These are phyloP conservation scores for Capsella bursapastoris DNA, from an alignment of 345 rosid genomes.

Conservation along the genomic window DNA sequence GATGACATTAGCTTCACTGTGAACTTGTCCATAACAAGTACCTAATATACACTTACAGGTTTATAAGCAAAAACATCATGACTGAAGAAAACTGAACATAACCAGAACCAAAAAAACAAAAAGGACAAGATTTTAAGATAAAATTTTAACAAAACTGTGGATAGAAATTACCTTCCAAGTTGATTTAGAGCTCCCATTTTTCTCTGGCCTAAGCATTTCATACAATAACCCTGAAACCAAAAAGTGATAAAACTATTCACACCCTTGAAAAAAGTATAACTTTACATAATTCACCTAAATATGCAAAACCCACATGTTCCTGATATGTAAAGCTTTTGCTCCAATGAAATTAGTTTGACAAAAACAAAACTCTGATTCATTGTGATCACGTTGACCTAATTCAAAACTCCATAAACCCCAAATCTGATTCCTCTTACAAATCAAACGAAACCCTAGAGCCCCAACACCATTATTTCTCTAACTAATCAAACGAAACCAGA, in stretches of 20 bases:
- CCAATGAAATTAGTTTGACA: background rate
- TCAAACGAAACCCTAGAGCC: slow-evolving; percentile 27
- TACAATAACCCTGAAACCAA: slow-evolving; percentile 65
- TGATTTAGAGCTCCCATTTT: slow-evolving; percentile 71
- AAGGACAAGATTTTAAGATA: background rate
- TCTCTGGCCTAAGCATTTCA: slow-evolving; percentile 92
- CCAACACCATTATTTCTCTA: background rate
- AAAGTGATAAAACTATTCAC: background rate
- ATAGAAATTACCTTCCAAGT: slow-evolving; percentile 78
- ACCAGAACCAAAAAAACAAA: background rate
- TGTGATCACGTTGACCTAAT: slow-evolving; percentile 8
- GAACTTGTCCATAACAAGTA: slow-evolving; percentile 90
- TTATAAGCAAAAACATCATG: background rate
- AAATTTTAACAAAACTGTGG: background rate
- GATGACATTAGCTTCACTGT: slow-evolving; percentile 90
- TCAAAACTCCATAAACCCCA: slow-evolving; percentile 31
- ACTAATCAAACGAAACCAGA: slow-evolving; percentile 14
- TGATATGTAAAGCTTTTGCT: background rate
- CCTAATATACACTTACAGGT: slow-evolving; percentile 51
- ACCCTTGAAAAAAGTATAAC: background rate
- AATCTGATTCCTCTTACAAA: background rate
- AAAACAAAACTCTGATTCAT: slow-evolving; percentile 1
- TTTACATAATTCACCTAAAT: background rate
- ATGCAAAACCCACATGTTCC: background rate
- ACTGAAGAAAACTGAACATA: background rate